A percentile compares a stretch with the other conserved stretches of the same genome.
Conservation (phyloP, 169 alveolate genomes). For the Babesia sp. region DNA sequence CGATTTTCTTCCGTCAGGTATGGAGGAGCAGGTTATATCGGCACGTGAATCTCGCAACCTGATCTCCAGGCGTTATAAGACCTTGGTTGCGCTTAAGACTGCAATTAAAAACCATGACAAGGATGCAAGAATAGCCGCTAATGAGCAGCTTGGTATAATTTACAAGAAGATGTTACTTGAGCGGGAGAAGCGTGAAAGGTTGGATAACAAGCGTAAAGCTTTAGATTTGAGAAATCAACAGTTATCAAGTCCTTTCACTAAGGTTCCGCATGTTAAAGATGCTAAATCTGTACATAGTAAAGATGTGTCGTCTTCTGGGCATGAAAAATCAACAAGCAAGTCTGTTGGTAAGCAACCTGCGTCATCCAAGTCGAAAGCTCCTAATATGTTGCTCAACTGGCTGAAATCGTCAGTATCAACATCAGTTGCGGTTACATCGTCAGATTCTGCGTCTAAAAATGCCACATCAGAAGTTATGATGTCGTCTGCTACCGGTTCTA, state of each 20-base stretch:
- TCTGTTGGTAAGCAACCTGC: neutral
- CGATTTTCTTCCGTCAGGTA: slow-evolving; percentile 42
- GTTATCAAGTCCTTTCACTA: neutral
- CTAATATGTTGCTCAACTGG: slow-evolving; percentile 60
- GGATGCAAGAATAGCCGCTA: slow-evolving; percentile 28
- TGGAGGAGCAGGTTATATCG: slow-evolving; percentile 33
- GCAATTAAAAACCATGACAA: slow-evolving; percentile 24
- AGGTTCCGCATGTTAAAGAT: neutral
- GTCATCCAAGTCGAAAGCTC: neutral
- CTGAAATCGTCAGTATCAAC: slow-evolving; percentile 9
- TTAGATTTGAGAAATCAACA: slow-evolving; percentile 1
- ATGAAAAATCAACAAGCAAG: neutral
- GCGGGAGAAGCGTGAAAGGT: slow-evolving; percentile 35
- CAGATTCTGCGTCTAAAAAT: neutral
- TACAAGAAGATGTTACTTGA: slow-evolving; percentile 55
- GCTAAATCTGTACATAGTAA: neutral
- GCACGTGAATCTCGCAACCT: slow-evolving; percentile 56
- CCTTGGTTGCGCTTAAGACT: slow-evolving; percentile 42
- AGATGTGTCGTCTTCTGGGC: neutral
- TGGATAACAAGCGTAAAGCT: slow-evolving; percentile 22
- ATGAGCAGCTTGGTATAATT: slow-evolving; percentile 34
- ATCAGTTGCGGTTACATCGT: neutral
- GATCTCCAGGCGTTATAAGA: slow-evolving; percentile 45
- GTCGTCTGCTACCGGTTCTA: neutral
- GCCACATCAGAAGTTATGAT: neutral